These are phyloP conservation scores for Lichtheimia corymbifera DNA, from an alignment of 371 early-diverging fungal species.

Conservation along the genomic window DNA sequence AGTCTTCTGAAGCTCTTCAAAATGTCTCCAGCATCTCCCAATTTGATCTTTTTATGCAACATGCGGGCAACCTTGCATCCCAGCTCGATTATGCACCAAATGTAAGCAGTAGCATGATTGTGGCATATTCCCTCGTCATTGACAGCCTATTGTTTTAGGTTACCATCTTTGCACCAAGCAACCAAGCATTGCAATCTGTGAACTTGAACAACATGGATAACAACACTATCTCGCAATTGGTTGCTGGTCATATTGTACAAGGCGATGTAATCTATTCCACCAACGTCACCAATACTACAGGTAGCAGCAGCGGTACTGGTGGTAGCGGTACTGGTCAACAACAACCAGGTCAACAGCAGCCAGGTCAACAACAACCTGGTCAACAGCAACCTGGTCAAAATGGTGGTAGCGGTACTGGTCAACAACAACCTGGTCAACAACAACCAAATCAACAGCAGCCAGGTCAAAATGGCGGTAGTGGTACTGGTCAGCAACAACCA, in stretches of 20 bases:
- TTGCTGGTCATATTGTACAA: conserved; percentile 12
- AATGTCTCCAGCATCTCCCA: conserved; percentile 13
- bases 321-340: neutral
- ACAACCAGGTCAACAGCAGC: neutral
- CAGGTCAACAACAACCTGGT: neutral
- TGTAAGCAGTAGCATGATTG: conserved; percentile 16
- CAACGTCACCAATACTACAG: conserved; percentile 8
- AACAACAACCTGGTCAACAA: neutral
- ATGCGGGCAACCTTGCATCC: conserved; percentile 11
- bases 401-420: neutral
- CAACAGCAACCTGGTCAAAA: conserved; percentile 4
- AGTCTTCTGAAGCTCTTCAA: conserved; percentile 21
- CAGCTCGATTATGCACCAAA: conserved; percentile 26
- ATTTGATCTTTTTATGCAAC: conserved; percentile 10
- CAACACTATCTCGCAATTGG: conserved; percentile 1
- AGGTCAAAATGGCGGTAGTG: too few relatives aligned
- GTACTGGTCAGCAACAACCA: neutral
- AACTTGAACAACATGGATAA: conserved; percentile 4
- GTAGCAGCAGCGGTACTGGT: neutral
- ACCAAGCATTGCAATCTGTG: conserved; percentile 19
- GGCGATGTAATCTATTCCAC: conserved; percentile 13
- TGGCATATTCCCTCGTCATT: neutral
- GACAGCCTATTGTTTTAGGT: conserved; percentile 18
- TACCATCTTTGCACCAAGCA: conserved; percentile 40
- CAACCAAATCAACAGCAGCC: neutral